Percentiles rank a stretch among this genome's conserved stretches.
phyloP scores from a whole-genome alignment of 257 asterid species.

The Perilla frutescens region DNA sequence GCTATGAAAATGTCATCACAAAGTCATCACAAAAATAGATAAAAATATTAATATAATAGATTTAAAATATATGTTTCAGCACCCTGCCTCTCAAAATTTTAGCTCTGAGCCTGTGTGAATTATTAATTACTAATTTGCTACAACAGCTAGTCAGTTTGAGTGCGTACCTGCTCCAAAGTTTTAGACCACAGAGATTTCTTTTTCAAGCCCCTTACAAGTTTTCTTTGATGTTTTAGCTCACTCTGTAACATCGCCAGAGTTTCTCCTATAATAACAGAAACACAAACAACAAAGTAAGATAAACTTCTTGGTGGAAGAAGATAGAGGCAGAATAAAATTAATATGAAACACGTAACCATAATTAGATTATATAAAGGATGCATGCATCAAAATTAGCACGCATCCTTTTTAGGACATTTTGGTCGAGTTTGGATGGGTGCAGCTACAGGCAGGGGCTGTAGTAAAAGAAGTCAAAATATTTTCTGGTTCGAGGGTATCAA shows the following conservation, averaged over 20 bases:
- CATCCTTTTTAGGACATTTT: constrained; percentile 2
- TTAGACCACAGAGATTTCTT: constrained; percentile 99
- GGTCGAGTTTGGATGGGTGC: neutral
- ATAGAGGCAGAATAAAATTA: constrained; percentile 9
- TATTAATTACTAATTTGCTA: neutral
- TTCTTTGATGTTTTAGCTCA: constrained; percentile 95
- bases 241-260: constrained; percentile 73
- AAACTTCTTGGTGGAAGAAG: constrained; percentile 11
- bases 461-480: neutral
- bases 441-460: neutral
- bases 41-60: neutral
- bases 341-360: neutral
- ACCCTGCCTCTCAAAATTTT: neutral
- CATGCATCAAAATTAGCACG: constrained; percentile 7
- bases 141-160: constrained; percentile 22
- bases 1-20: neutral
- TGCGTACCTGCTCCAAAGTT: constrained; percentile 88
- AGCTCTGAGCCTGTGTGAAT: constrained; percentile 4
- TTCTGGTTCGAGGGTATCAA: constrained; percentile 14
- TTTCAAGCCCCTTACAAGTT: constrained; percentile 80
- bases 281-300: constrained; percentile 15
- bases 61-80: neutral
- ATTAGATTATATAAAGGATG: constrained; percentile 9
- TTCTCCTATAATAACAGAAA: constrained; percentile 66
- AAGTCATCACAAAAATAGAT: neutral